These are phyloP conservation scores for Solanum stenotomum DNA, from an alignment of 257 asterid species.

Conservation along the genomic window DNA sequence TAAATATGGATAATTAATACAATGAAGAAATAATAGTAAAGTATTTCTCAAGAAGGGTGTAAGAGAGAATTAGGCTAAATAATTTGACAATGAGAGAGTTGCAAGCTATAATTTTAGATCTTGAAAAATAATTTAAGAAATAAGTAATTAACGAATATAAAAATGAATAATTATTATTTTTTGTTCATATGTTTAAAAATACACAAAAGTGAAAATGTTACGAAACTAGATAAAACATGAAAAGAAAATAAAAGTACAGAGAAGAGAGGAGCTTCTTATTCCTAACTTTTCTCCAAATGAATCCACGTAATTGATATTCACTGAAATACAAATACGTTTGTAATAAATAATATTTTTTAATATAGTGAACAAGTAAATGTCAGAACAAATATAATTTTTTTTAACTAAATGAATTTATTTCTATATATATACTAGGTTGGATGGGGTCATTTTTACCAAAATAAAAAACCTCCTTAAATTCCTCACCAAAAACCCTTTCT, in stretches of 20 bases:
- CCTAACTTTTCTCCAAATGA: neutral
- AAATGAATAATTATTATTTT: too few relatives aligned
- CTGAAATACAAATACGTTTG: too few relatives aligned
- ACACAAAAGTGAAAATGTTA: too few relatives aligned
- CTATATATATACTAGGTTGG: neutral
- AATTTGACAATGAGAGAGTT: too few relatives aligned
- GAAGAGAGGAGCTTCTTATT: neutral
- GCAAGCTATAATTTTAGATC: too few relatives aligned
- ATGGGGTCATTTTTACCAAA: neutral
- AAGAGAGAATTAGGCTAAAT: neutral
- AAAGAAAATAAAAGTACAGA: neutral
- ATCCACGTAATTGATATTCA: neutral
- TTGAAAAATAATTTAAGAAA: too few relatives aligned
- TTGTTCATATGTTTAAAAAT: neutral
- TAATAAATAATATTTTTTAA: too few relatives aligned
- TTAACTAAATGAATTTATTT: neutral
- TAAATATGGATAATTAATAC: too few relatives aligned
- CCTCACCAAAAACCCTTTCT: neutral
- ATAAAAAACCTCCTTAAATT: neutral
- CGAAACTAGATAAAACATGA: neutral
- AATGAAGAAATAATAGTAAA: too few relatives aligned
- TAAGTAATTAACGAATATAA: too few relatives aligned
- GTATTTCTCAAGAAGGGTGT: neutral
- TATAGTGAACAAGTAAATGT: neutral
- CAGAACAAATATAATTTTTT: neutral